Percentiles rank a stretch among this genome's conserved stretches.
Conservation (phyloP, 441 rosid genomes). For the Euphorbia corollata region DNA sequence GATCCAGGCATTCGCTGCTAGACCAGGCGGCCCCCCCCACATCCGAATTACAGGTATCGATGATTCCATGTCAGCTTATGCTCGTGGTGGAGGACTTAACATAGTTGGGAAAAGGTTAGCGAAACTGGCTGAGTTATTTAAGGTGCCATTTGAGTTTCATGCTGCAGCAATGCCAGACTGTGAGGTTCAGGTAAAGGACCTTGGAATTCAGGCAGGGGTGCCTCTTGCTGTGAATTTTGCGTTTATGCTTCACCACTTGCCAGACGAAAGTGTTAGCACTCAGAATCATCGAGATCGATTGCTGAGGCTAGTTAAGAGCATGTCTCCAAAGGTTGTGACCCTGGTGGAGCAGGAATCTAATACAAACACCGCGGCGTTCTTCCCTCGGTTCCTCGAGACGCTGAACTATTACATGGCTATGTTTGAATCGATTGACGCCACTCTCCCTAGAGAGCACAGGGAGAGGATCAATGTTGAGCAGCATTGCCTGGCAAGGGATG, state of each 20-base stretch:
- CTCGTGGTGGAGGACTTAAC: constrained; percentile 74
- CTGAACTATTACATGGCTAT: constrained; percentile 60
- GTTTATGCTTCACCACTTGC: constrained; percentile 75
- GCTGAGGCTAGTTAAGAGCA: constrained; percentile 60
- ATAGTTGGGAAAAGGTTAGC: constrained; percentile 61
- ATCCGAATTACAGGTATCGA: constrained; percentile 80
- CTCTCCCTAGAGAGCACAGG: constrained; percentile 71
- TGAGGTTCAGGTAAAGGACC: constrained; percentile 55
- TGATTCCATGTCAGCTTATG: constrained; percentile 65
- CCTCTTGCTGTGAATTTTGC: constrained; percentile 79
- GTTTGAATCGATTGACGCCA: constrained; percentile 69
- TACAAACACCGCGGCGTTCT: constrained; percentile 73
- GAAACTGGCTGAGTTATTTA: constrained; percentile 51
- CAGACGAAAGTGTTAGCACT: constrained; percentile 76
- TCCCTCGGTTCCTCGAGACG: constrained; percentile 58
- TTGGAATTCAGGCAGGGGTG: constrained; percentile 55
- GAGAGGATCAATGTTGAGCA: constrained; percentile 83
- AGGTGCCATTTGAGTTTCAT: constrained; percentile 73
- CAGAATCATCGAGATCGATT: constrained; percentile 81
- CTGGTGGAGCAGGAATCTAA: constrained; percentile 88
- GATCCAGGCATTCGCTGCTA: constrained; percentile 75
- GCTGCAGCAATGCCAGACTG: constrained; percentile 48
- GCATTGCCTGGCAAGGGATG: constrained; percentile 88
- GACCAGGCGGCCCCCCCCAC: constrained; percentile 78
- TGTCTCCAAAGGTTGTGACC: constrained; percentile 77